These are phyloP conservation scores for Grigorovia transvaalensis DNA, from an alignment of 805 yeast genomes.

Conservation along the genomic window DNA sequence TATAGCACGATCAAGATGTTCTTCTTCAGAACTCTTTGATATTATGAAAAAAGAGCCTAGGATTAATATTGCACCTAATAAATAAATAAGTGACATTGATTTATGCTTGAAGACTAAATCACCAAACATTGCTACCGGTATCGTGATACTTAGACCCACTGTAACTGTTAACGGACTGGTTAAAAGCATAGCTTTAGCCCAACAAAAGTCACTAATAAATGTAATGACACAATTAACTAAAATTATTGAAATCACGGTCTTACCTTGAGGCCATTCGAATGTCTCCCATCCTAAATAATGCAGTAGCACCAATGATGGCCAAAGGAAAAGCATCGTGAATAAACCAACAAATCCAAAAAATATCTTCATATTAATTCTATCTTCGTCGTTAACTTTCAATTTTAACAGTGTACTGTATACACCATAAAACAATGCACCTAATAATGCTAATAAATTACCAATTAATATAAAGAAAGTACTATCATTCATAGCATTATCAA, in stretches of 20 bases:
- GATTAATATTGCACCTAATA: slow-evolving; percentile 72
- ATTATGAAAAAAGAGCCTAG: slow-evolving; percentile 75
- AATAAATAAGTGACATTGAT: slow-evolving; percentile 48
- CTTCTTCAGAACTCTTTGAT: slow-evolving; percentile 67
- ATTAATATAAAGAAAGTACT: slow-evolving; percentile 32
- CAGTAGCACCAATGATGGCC: slow-evolving; percentile 72
- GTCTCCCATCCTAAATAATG: slow-evolving; percentile 55
- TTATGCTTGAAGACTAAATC: slow-evolving; percentile 68
- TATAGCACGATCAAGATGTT: slow-evolving; percentile 22
- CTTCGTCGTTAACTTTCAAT: slow-evolving; percentile 59
- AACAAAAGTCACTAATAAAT: slow-evolving; percentile 79
- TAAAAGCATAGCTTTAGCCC: slow-evolving; percentile 91
- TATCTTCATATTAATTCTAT: slow-evolving; percentile 68
- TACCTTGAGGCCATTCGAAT: slow-evolving; percentile 57
- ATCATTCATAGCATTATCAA: slow-evolving; percentile 9
- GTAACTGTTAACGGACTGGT: slow-evolving; percentile 94
- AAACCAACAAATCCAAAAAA: slow-evolving; percentile 95
- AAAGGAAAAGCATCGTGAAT: slow-evolving; percentile 57
- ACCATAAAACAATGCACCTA: slow-evolving; percentile 87
- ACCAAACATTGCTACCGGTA: slow-evolving; percentile 89
- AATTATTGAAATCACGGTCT: slow-evolving; percentile 43
- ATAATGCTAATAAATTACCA: slow-evolving; percentile 73
- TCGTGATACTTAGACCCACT: slow-evolving; percentile 85
- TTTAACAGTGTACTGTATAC: slow-evolving; percentile 80
- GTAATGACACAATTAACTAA: slow-evolving; percentile 64